Conservation (phyloP, 2,329 filamentous ascomycete species). For the Sporothrix brunneoviolacea region DNA sequence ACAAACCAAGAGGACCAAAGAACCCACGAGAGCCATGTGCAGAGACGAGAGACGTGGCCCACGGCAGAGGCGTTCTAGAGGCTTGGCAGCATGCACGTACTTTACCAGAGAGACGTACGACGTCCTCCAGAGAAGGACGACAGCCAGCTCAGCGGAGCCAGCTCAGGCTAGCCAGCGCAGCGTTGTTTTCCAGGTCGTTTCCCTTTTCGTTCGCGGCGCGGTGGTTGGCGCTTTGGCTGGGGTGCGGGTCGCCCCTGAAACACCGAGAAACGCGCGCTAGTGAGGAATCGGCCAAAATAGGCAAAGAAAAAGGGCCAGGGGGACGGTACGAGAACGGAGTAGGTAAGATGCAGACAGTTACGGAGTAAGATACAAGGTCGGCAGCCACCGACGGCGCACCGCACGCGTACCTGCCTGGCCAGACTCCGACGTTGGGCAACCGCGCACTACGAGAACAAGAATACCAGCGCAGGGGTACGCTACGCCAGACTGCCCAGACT, state of each 20-base stretch:
- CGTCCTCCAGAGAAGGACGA: neutral
- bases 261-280: conserved; percentile 4
- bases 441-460: too few relatives aligned
- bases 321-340: neutral
- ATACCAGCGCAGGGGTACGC: neutral
- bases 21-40: neutral
- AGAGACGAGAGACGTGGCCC: conserved; percentile 5
- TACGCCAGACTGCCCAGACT: neutral
- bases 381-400: too few relatives aligned
- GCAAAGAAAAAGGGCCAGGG: neutral
- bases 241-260: conserved; percentile 1
- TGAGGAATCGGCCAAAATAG: neutral
- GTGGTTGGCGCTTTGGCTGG: neutral
- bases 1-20: neutral
- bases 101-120: conserved; percentile 1
- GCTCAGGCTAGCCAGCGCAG: neutral
- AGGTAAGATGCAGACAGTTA: too few relatives aligned
- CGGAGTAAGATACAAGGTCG: too few relatives aligned
- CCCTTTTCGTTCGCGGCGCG: neutral
- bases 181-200: neutral
- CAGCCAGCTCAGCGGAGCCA: too few relatives aligned
- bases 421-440: too few relatives aligned
- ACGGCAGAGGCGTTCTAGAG: conserved; percentile 3
- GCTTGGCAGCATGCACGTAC: conserved; percentile 10
- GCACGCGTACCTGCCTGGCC: too few relatives aligned